A percentile compares a stretch with the other conserved stretches of the same genome.
These are phyloP conservation scores for Rhizophagus clarus DNA, from an alignment of 192 early-diverging fungal species.

Conservation along the genomic window DNA sequence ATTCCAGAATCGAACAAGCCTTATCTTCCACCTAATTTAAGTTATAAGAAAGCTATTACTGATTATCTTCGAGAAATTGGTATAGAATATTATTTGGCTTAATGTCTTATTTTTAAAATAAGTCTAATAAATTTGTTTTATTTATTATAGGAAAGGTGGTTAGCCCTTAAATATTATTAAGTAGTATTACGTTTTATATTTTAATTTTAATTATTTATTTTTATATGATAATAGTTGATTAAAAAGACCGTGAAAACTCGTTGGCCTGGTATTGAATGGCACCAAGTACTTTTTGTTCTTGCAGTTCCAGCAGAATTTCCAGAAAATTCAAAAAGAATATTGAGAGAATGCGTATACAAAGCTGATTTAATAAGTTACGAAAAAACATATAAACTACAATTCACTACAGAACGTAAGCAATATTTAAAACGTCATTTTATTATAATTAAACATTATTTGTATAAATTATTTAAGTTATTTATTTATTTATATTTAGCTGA, in stretches of 20 bases:
- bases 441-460: background rate
- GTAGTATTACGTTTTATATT: no score
- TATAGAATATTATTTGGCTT: background rate
- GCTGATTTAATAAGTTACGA: conserved; percentile 40
- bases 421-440: no score
- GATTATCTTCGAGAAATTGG: conserved; percentile 47
- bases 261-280: conserved; percentile 8
- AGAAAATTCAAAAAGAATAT: conserved; percentile 51
- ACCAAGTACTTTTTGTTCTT: conserved; percentile 23
- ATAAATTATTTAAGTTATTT: no score
- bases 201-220: no score
- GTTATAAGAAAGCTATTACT: conserved; percentile 51
- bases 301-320: conserved; percentile 59
- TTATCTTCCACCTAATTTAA: conserved; percentile 45
- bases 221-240: background rate
- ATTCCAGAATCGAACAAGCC: conserved; percentile 44
- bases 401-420: no score
- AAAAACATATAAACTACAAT: no score
- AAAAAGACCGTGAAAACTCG: background rate
- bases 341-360: conserved; percentile 53
- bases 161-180: no score
- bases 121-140: no score
- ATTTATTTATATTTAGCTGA: conserved; percentile 1
- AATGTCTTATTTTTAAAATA: no score
- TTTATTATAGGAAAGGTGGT: no score